Base-by-base conservation (phyloP, 495 filamentous ascomycete genomes). In the Xanthoparmelia taractica region DNA sequence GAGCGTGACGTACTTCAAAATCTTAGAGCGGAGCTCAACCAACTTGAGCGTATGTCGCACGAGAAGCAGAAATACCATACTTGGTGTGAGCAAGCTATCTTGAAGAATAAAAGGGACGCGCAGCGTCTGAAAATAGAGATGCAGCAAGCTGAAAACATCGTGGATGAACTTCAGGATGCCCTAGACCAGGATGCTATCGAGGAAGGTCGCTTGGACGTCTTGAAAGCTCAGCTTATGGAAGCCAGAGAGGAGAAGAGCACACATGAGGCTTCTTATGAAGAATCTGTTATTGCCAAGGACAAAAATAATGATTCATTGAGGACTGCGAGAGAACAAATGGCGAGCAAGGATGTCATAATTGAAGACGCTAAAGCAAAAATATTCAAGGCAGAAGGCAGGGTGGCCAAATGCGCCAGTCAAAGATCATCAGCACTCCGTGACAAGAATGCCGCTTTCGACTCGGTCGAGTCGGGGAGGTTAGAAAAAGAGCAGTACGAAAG, bases 391-490 rank as follows among this genome's bases (percentile, higher is more conserved):
- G 76, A 86, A 61, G 74, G 74, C 41, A 90, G 87, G 69, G 70
- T 79, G 12, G 71, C 76, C 34, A 76, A 77, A 56, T 75, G 80
- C 17, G 66, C 70, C 1, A 76, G 82, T 6, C 74, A 79, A 38
- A 83, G 85, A 37, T 74, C 75, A 36, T 69, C 82, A 8, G 78
- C 78, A 18, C 72, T 96, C 7, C 69, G 73, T 3, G 78, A 87
- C 18, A 90, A 92, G 68, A 96, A 95, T 69, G 62, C 72, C 17
- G 84, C 85, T 3, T 69, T 87, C 33, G 77, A 80, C 18, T 67
- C 58, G 5, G 73, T 88, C 23, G 77, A 82, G 8, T 70, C 79
- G 5, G 73, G 76, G 8, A 79, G 83, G 63, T 67, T 71, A 25
- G 76, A 82, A 2, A 81, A 79, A 66, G 61, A 61, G n/a, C 67